These are phyloP conservation scores for Podaxis sp. DNA, from an alignment of 768 basidiomycete genomes.

Conservation along the genomic window DNA sequence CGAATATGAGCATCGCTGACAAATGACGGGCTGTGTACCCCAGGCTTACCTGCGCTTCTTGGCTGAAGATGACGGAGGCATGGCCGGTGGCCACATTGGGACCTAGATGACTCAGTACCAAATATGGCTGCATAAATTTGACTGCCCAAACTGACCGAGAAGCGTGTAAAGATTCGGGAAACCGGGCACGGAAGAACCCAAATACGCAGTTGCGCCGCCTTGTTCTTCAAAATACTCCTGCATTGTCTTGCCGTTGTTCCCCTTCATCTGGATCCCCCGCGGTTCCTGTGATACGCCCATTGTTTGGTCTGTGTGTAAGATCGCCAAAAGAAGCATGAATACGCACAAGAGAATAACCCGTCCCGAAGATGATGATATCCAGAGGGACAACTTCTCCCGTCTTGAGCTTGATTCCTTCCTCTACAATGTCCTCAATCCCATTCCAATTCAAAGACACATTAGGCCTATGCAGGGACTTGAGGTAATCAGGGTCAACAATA, in stretches of 20 bases:
- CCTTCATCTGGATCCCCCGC: conserved; percentile 32
- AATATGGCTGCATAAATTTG: conserved; percentile 8
- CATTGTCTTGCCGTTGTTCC: conserved; percentile 37
- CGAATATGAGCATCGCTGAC: conserved; percentile 7
- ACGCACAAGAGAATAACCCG: conserved; percentile 48
- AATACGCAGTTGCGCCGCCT: conserved; percentile 48
- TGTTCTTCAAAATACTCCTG: conserved; percentile 42
- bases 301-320: conserved; percentile 8
- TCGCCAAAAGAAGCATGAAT: neutral
- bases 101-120: conserved; percentile 24
- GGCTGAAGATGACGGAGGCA: conserved; percentile 50
- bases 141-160: conserved; percentile 32
- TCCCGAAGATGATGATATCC: conserved; percentile 56
- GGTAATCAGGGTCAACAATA: conserved; percentile 56
- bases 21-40: conserved; percentile 6
- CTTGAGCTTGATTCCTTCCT: conserved; percentile 45
- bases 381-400: conserved; percentile 44
- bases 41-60: conserved; percentile 46
- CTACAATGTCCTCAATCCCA: conserved; percentile 40
- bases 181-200: conserved; percentile 48
- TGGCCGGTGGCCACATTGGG: conserved; percentile 59
- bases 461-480: conserved; percentile 43
- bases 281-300: conserved; percentile 26
- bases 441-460: conserved; percentile 52
- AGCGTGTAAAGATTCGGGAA: conserved; percentile 52